phyloP scores from a whole-genome alignment of 148 eudicot species.

The Spergularia marina region DNA sequence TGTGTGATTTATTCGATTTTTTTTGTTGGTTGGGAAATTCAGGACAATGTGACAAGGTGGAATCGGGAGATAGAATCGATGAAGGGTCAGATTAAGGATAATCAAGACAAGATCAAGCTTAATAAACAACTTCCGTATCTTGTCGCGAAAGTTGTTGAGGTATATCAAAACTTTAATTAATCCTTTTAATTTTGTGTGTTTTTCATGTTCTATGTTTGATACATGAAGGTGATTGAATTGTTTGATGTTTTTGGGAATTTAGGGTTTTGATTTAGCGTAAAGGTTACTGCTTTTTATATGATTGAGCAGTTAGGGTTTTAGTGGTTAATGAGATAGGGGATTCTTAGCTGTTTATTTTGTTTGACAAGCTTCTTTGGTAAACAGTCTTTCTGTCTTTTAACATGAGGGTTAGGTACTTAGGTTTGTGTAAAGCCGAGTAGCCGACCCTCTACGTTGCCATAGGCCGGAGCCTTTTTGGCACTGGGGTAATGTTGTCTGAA shows the following conservation, averaged over 20 bases:
- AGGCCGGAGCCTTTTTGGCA: no score
- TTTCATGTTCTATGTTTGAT: neutral
- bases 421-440: no score
- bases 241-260: neutral
- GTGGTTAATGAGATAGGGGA: no score
- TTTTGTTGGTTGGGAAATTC: neutral
- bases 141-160: slow-evolving; percentile 97
- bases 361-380: neutral
- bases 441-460: no score
- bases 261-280: neutral
- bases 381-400: no score
- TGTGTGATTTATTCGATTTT: neutral
- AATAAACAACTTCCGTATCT: slow-evolving; percentile 95
- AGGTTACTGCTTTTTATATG: neutral
- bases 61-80: slow-evolving; percentile 69
- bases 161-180: slow-evolving; percentile 9
- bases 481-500: no score
- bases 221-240: neutral
- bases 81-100: slow-evolving; percentile 90
- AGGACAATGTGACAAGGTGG: slow-evolving; percentile 66
- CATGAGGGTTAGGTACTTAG: no score
- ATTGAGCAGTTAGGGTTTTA: neutral
- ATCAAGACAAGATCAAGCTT: slow-evolving; percentile 93
- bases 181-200: neutral
- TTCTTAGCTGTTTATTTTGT: neutral